phyloP scores from a whole-genome alignment of 331 rosid genomes.

The Ulmus americana region DNA sequence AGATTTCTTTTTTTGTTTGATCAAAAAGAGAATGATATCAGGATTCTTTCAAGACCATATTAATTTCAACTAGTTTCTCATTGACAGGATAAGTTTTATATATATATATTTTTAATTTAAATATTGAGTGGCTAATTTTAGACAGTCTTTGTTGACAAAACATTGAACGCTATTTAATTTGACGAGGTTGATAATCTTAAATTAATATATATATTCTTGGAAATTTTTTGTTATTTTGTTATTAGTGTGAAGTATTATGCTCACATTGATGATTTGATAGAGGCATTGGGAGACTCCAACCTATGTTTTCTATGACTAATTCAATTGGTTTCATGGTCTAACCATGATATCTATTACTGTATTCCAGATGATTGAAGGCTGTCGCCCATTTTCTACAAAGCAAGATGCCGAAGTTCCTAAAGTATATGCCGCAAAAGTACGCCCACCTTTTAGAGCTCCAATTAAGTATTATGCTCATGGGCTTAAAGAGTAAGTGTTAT shows the following conservation, averaged over 20 bases:
- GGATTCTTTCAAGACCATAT: not conserved
- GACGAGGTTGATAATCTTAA: not conserved
- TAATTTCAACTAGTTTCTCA: not conserved
- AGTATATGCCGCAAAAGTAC: slow-evolving; percentile 51
- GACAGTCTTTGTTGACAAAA: not conserved
- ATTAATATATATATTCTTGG: not conserved
- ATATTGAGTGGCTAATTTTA: too few species aligned
- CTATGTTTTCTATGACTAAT: not conserved
- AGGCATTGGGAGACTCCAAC: not conserved
- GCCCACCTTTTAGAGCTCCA: slow-evolving; percentile 68
- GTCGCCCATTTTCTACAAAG: slow-evolving; percentile 53
- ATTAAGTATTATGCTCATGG: slow-evolving; percentile 62
- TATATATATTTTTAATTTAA: too few species aligned
- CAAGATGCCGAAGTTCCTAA: slow-evolving; percentile 67
- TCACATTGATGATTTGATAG: not conserved
- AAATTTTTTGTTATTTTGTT: not conserved
- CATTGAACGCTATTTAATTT: not conserved
- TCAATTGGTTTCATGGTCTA: slow-evolving; percentile 5
- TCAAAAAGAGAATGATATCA: not conserved
- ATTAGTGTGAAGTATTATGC: not conserved
- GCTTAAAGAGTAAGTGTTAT: slow-evolving; percentile 57
- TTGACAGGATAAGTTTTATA: not conserved
- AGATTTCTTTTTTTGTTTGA: not conserved
- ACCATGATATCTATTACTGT: slow-evolving; percentile 10
- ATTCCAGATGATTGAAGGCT: slow-evolving; percentile 86